Percentiles rank a stretch among this genome's conserved stretches.
phyloP scores from a whole-genome alignment of 2,329 filamentous ascomycete genomes.

The Mariannaea elegans region DNA sequence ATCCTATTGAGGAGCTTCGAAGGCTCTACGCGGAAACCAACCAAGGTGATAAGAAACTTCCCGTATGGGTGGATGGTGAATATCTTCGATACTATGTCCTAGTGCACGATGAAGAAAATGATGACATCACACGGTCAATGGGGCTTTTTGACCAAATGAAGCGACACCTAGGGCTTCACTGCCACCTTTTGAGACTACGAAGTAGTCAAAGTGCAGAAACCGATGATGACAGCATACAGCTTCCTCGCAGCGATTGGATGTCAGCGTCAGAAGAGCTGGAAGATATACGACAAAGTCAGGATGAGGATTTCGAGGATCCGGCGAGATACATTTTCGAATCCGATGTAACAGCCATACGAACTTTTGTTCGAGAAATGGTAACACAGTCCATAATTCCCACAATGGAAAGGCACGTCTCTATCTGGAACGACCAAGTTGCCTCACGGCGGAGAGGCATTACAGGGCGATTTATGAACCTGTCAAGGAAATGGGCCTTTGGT shows the following conservation, averaged over 20 bases:
- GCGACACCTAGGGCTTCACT: conserved; percentile 94
- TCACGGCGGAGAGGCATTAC: conserved; percentile 88
- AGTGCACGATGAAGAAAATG: conserved; percentile 94
- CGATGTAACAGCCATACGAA: conserved; percentile 85
- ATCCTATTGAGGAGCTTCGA: conserved; percentile 87
- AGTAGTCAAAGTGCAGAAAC: conserved; percentile 87
- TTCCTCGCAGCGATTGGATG: conserved; percentile 89
- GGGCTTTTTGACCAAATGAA: conserved; percentile 98
- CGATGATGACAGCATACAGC: conserved; percentile 86
- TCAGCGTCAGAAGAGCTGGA: conserved; percentile 85
- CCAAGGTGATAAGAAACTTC: conserved; percentile 76
- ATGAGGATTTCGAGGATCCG: conserved; percentile 74
- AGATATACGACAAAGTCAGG: conserved; percentile 74
- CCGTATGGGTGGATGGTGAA: conserved; percentile 88
- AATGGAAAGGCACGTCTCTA: conserved; percentile 90
- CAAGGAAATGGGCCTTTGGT: conserved; percentile 90
- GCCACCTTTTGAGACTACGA: conserved; percentile 86
- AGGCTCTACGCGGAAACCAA: conserved; percentile 87
- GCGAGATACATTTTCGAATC: conserved; percentile 89
- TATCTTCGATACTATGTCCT: conserved; percentile 96
- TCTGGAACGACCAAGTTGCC: conserved; percentile 98
- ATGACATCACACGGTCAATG: conserved; percentile 91
- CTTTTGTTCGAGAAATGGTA: conserved; percentile 93
- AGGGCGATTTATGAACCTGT: conserved; percentile 93
- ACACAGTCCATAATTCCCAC: conserved; percentile 93